These are phyloP conservation scores for Eucalyptus cloeziana DNA, from an alignment of 345 rosid genomes.

Conservation along the genomic window DNA sequence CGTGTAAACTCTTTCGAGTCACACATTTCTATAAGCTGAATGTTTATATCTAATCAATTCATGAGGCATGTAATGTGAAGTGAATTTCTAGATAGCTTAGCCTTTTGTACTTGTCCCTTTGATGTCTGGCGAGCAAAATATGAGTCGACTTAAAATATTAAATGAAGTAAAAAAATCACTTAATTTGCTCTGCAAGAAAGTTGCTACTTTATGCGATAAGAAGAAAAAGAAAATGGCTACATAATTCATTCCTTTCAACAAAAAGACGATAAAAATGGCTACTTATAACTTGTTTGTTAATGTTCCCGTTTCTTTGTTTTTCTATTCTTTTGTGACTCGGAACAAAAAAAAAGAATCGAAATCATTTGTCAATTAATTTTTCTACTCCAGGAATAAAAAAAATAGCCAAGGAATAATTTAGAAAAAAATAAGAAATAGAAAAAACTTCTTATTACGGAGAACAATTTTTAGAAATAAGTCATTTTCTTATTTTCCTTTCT, in stretches of 20 bases:
- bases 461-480: too few species aligned
- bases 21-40: rapidly evolving
- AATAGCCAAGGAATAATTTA: too few species aligned
- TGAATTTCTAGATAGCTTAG: not conserved
- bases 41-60: not conserved
- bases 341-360: too few species aligned
- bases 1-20: not conserved
- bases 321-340: too few species aligned
- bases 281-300: too few species aligned
- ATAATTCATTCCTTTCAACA: not conserved
- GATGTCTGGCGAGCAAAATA: not conserved
- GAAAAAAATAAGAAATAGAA: too few species aligned
- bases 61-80: not conserved
- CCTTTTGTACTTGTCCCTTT: not conserved
- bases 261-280: too few species aligned
- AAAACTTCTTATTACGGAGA: too few species aligned
- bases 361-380: too few species aligned
- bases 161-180: not conserved
- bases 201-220: not conserved
- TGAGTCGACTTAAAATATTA: not conserved
- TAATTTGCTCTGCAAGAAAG: not conserved
- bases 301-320: too few species aligned
- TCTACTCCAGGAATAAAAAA: too few species aligned
- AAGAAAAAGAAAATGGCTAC: not conserved
- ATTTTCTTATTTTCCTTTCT: too few species aligned